Base-by-base conservation (phyloP, 208 protist genomes). In the Leishmania martiniquensis region DNA sequence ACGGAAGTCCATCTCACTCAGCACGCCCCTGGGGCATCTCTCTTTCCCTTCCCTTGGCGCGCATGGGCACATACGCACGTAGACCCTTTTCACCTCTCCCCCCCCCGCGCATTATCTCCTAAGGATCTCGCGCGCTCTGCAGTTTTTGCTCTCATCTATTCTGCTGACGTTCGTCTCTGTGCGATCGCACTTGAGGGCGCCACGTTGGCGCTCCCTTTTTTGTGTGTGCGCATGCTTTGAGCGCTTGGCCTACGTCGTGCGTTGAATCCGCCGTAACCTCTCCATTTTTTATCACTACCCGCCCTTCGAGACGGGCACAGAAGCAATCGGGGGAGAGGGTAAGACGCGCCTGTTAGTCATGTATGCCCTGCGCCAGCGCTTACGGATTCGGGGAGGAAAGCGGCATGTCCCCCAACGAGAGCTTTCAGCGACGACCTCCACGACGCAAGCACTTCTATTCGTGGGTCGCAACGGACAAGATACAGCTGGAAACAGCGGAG, bases 371-470 rank as follows among this genome's bases (percentile, higher is more conserved):
- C 55, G 12, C n/a, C 29, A 62, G 55, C 55, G 12, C n/a, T 62
- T 22, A 7, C 6, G 34, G 22, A 34, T 29, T 29, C 10, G n/a
- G 4, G 10, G n/a, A 22, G 4, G 55, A 0, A 34, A 20, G 1
- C 55, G 13, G 12, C n/a, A 62, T 34, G 55, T 12, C n/a, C 25
- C n/a, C 55, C 34, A 12, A 34, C 10, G 25, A 39, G 22, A 0
- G 17, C 22, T 42, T 32, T 15, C 66, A 49, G 45, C 84, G 84
- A 1, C 42, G 63, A 12, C 52, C 75, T 0, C 84, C 84, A 12
- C 80, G 79, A 47, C 75, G 84, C 34, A 84, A 81, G 60, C 79
- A 82, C 69, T 84, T 82, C 69, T 87, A 81, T 55, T 80, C 84
- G 29, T 89, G 85, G 85, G 82, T 81, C 37, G 68, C 82, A 1